Percentiles rank a stretch among this genome's conserved stretches.
These are phyloP conservation scores for Colletotrichum sp. DNA, from an alignment of 2,329 filamentous ascomycete genomes.

Conservation along the genomic window DNA sequence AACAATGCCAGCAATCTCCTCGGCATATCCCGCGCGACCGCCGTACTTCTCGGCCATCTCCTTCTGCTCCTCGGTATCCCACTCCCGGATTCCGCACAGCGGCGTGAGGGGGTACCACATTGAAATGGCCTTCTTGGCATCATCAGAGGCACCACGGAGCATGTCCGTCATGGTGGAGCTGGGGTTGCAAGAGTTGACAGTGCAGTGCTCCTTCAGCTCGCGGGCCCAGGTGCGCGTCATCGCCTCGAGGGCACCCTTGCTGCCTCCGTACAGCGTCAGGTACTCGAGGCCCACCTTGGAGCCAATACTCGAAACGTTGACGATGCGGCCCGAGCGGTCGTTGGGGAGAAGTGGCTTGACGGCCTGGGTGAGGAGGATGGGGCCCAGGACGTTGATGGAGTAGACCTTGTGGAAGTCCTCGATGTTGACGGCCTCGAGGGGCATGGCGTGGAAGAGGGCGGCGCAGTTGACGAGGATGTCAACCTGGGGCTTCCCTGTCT, in stretches of 20 bases:
- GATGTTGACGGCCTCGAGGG: conserved; percentile 48
- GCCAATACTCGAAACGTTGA: conserved; percentile 62
- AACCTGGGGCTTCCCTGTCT: conserved; percentile 57
- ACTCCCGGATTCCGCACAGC: conserved; percentile 41
- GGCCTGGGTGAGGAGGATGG: conserved; percentile 60
- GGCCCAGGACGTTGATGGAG: conserved; percentile 41
- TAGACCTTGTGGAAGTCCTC: conserved; percentile 61
- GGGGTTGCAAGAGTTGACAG: conserved; percentile 65
- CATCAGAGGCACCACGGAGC: conserved; percentile 59
- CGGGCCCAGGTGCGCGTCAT: conserved; percentile 68
- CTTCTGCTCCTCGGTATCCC: conserved; percentile 32
- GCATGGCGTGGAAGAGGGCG: conserved; percentile 52
- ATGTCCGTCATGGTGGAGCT: conserved; percentile 36
- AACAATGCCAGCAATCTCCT: conserved; percentile 73
- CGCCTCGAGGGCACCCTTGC: conserved; percentile 65
- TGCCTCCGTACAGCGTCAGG: conserved; percentile 65
- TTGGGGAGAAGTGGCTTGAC: conserved; percentile 59
- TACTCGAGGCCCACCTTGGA: conserved; percentile 56
- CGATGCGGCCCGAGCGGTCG: conserved; percentile 62
- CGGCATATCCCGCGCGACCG: conserved; percentile 61
- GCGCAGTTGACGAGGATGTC: conserved; percentile 66
- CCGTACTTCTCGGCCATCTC: conserved; percentile 54
- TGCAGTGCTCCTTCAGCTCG: conserved; percentile 61
- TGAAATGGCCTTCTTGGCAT: conserved; percentile 43
- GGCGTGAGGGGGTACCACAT: conserved; percentile 53